Conservation (phyloP, 2,329 filamentous ascomycete species). For the Calonectria leucothoes region DNA sequence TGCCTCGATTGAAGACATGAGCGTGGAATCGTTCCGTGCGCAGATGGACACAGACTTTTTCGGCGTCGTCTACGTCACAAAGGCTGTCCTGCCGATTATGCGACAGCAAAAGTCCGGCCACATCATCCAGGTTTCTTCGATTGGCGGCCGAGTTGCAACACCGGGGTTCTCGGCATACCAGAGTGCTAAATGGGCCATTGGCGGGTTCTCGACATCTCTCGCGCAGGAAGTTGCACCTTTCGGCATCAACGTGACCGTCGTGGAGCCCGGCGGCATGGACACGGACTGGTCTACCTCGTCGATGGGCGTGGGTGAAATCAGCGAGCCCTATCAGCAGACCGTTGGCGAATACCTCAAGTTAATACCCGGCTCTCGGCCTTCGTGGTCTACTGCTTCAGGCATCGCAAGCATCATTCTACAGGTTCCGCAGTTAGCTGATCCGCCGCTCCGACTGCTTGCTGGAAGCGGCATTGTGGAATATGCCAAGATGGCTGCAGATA, state of each 20-base stretch:
- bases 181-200: constrained; percentile 51
- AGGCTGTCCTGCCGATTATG: constrained; percentile 49
- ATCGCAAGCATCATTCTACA: constrained; percentile 42
- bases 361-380: background rate
- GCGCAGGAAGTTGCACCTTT: constrained; percentile 47
- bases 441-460: constrained; percentile 44
- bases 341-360: constrained; percentile 45
- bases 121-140: constrained; percentile 53
- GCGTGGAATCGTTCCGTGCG: constrained; percentile 58
- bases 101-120: constrained; percentile 42
- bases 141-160: constrained; percentile 48
- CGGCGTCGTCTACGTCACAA: constrained; percentile 64
- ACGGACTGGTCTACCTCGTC: constrained; percentile 52
- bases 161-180: constrained; percentile 50
- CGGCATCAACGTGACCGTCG: constrained; percentile 51
- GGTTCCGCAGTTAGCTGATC: constrained; percentile 38
- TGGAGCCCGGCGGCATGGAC: constrained; percentile 53
- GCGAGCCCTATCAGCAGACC: constrained; percentile 45
- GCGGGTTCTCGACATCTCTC: constrained; percentile 50
- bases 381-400: constrained; percentile 33
- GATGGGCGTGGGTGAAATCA: constrained; percentile 41
- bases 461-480: constrained; percentile 43
- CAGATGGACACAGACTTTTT: constrained; percentile 72
- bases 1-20: constrained; percentile 64
- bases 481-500: constrained; percentile 27